Evolutionary conservation across 176 grass and related monocot genomes (phyloP).

Genomic region (Canna indica): DNA sequence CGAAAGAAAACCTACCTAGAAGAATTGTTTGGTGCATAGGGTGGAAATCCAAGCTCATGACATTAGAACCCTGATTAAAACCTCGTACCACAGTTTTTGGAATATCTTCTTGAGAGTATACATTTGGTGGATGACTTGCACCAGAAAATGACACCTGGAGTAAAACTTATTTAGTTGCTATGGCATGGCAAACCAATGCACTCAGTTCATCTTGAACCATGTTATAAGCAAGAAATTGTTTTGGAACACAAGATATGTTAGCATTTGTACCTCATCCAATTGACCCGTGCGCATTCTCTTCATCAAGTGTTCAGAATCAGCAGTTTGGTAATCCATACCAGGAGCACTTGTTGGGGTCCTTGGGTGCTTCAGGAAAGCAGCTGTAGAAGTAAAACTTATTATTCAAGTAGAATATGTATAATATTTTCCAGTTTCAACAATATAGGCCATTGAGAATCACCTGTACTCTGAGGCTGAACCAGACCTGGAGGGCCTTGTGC

Average conservation of each 20-base stretch:
- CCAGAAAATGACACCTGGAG: slow-evolving; percentile 86
- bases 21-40: slow-evolving; percentile 94
- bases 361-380: slow-evolving; percentile 91
- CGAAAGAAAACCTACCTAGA: slow-evolving; percentile 46
- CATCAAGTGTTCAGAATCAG: slow-evolving; percentile 96
- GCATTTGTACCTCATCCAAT: slow-evolving; percentile 71
- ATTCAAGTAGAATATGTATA: slow-evolving; percentile 23
- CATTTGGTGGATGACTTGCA: slow-evolving; percentile 64
- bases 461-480: slow-evolving; percentile 73
- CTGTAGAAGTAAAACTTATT: slow-evolving; percentile 32
- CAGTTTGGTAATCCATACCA: slow-evolving; percentile 90
- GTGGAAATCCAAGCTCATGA: slow-evolving; percentile 97
- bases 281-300: slow-evolving; percentile 96
- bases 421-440: slow-evolving; percentile 3
- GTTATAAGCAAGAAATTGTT: background rate
- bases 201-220: background rate
- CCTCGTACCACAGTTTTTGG: slow-evolving; percentile 73
- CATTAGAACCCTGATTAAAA: slow-evolving; percentile 93
- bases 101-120: slow-evolving; percentile 95
- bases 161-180: slow-evolving; percentile 14
- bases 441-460: slow-evolving; percentile 28
- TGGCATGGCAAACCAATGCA: slow-evolving; percentile 11
- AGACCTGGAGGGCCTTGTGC: slow-evolving; percentile 84
- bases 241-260: background rate
- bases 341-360: slow-evolving; percentile 72